Percentiles rank a stretch among this genome's conserved stretches.
Evolutionary conservation across 2,329 filamentous ascomycete species (phyloP).

Genomic region (Colletotrichum sp.): DNA sequence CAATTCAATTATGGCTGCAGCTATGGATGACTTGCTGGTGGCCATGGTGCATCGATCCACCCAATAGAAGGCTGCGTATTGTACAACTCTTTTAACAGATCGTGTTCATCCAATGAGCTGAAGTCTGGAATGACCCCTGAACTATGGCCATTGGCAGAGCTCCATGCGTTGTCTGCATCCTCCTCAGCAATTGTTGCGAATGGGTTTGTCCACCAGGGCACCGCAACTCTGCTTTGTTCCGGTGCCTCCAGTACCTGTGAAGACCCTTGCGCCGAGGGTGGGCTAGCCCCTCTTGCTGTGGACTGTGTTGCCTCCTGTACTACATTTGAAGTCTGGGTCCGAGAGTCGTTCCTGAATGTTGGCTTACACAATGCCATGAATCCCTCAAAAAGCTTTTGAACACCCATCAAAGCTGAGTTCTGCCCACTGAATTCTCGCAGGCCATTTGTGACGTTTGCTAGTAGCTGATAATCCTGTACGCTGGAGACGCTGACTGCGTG

Average conservation of each 20-base stretch:
- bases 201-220: neutral
- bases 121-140: neutral
- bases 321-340: rapidly evolving
- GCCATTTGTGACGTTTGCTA: neutral
- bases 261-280: neutral
- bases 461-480: neutral
- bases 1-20: neutral
- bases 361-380: neutral
- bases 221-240: neutral
- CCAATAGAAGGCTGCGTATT: neutral
- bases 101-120: neutral
- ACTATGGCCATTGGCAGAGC: neutral
- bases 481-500: neutral
- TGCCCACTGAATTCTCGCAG: neutral
- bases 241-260: neutral
- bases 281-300: neutral
- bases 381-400: neutral
- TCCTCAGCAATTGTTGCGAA: neutral
- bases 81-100: neutral
- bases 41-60: neutral
- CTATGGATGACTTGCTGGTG: neutral
- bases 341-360: neutral
- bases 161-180: neutral
- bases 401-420: neutral
- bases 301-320: neutral